Conservation (phyloP, 1,139 yeast species). For the Geotrichum phurueaensis region DNA sequence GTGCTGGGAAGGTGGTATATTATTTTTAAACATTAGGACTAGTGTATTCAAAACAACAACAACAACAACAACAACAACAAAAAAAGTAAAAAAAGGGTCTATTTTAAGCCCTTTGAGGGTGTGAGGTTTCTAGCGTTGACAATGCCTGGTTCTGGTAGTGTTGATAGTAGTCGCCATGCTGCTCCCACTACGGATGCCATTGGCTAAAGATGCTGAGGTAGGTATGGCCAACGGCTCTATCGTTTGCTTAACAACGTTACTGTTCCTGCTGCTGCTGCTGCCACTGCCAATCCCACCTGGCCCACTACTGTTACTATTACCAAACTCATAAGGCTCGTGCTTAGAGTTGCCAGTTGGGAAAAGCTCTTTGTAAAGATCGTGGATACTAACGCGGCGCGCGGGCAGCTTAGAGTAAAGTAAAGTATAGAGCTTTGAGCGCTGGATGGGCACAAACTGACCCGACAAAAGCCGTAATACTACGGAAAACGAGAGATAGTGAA, state of each 20-base stretch:
- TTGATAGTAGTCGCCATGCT: not conserved
- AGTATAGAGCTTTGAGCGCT: conserved; percentile 44
- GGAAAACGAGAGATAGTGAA: conserved; percentile 41
- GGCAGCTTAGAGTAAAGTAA: conserved; percentile 49
- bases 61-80: too few relatives aligned
- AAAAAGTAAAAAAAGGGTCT: not conserved
- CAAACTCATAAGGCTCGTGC: not conserved
- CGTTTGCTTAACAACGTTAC: not conserved
- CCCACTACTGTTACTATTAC: not conserved
- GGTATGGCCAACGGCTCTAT: not conserved
- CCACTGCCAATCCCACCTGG: not conserved
- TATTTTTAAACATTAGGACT: too few relatives aligned
- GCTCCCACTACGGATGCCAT: not conserved
- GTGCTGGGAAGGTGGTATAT: not conserved
- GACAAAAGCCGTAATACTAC: conserved; percentile 39
- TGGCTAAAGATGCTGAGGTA: not conserved
- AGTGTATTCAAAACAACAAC: not conserved
- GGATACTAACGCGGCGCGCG: conserved; percentile 18
- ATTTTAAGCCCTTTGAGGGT: too few relatives aligned
- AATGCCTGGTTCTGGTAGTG: not conserved
- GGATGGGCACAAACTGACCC: conserved; percentile 46
- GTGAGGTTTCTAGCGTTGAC: not conserved
- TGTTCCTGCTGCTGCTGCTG: not conserved
- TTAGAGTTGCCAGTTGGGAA: not conserved
- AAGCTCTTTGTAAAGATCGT: conserved; percentile 22